Evolutionary conservation across 345 rosid species (phyloP).

Genomic region (Salix arbutifolia): DNA sequence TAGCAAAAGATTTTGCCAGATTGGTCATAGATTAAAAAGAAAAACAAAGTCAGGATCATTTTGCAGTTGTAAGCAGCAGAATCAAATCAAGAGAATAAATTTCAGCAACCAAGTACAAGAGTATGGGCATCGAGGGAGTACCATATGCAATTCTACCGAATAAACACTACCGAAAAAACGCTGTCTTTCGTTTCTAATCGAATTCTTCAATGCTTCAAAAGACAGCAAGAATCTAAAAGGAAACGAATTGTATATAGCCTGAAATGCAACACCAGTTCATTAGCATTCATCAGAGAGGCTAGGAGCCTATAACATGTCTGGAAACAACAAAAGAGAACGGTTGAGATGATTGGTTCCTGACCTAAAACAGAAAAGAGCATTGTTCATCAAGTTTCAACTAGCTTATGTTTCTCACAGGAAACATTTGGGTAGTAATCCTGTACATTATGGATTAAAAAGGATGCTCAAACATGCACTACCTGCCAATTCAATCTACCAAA

Average conservation of each 20-base stretch:
- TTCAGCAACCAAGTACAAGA: not conserved
- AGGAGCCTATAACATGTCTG: not conserved
- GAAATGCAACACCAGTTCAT: not conserved
- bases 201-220: not conserved
- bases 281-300: not conserved
- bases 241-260: not conserved
- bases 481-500: slow-evolving; percentile 24
- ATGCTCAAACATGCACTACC: not conserved
- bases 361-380: not conserved
- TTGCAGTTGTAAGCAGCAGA: not conserved
- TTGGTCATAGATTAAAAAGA: not conserved
- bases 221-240: not conserved
- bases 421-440: not conserved
- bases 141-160: not conserved
- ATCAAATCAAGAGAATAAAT: not conserved
- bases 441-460: not conserved
- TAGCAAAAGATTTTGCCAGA: too few relatives aligned
- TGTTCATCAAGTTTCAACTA: not conserved
- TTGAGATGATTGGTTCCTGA: not conserved
- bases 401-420: slow-evolving; percentile 8
- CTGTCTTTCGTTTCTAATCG: not conserved
- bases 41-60: not conserved
- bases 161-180: not conserved
- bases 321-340: not conserved
- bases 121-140: not conserved